Base-by-base conservation (phyloP, 2,329 filamentous ascomycete genomes). In the Macrophomina tecta region DNA sequence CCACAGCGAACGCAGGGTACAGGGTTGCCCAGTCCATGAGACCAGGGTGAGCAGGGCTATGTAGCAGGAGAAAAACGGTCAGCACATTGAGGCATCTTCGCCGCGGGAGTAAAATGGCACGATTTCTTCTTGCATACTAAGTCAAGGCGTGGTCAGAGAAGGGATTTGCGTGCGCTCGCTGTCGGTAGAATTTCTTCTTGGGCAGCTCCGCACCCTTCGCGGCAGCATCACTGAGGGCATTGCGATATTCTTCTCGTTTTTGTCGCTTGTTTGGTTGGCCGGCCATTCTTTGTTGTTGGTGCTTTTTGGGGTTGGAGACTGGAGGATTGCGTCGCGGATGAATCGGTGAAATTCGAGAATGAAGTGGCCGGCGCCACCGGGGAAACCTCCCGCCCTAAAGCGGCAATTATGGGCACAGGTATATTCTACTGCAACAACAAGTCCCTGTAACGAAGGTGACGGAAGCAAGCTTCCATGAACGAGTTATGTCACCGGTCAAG, bases 141-240 rank as follows among this genome's bases (percentile, higher is more conserved):
- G 86, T 85, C 76, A 99, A 84, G 67, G 87, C 84, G 82, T 99
- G 95, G 75, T 99, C 95, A 2, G 94, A 97, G 81, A 99, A 99
- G 6, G 94, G 94, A 82, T 99, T 99, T 69, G 95, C 95, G 82
- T 99, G 95, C 45, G 95, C 95, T 78, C 95, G 88, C 80, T 99
- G 95, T 66, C 95, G 89, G 79, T 97, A 99, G 82, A 95, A 97
- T 82, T 91, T 94, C 85, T 99, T 99, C 80, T 92, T 90, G 9
- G 95, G 95, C 73, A 97, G 81, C 73, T 88, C 85, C 6, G 87
- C 80, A 73, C 97, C 81, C 73, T 88, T 85, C 7, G 87, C 80
- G n/a, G 77, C 77, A 12, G 75, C 73, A 64, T 75, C 75, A 32
- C 69, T 71, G 14, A 79, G 72, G 2, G 73, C 72, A 55, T 76